A percentile compares a stretch with the other conserved stretches of the same genome.
Evolutionary conservation across 2,329 filamentous ascomycete species (phyloP).

Genomic region (Stemphylium beticola): DNA sequence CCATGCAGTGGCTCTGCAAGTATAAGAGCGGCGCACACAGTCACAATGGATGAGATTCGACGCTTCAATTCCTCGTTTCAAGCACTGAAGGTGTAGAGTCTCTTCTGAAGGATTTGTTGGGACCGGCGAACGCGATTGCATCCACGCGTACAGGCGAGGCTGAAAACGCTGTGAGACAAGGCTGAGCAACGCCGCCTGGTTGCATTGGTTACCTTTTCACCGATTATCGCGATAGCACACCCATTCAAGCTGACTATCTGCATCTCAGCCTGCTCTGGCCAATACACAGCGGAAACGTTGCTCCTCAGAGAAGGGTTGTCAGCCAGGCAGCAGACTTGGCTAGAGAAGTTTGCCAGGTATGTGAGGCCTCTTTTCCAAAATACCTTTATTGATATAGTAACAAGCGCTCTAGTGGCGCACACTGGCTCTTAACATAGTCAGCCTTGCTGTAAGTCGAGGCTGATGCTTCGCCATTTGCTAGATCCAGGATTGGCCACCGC

Average conservation of each 20-base stretch:
- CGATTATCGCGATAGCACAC: constrained; percentile 16
- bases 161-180: constrained; percentile 15
- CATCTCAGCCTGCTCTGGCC: constrained; percentile 5
- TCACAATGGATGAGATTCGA: background rate
- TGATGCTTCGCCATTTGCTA: constrained; percentile 12
- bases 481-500: constrained; percentile 2
- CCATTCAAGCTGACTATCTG: constrained; percentile 3
- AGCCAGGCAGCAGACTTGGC: constrained; percentile 19
- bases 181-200: constrained; percentile 17
- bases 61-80: background rate
- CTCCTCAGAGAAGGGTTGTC: constrained; percentile 3
- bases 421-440: constrained; percentile 9
- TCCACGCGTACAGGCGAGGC: constrained; percentile 18
- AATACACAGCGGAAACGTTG: constrained; percentile 10
- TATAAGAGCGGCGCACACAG: constrained; percentile 9
- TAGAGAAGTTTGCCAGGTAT: constrained; percentile 16
- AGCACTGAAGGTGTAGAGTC: background rate
- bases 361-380: constrained; percentile 2
- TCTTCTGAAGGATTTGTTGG: background rate
- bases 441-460: constrained; percentile 6
- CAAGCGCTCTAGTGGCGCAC: background rate
- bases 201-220: constrained; percentile 21
- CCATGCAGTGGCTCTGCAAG: background rate
- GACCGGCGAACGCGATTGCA: constrained; percentile 5
- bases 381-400: constrained; percentile 1